A percentile compares a stretch with the other conserved stretches of the same genome.
These are phyloP conservation scores for Acacia melanoxylon DNA, from an alignment of 306 rosid genomes.

Conservation along the genomic window DNA sequence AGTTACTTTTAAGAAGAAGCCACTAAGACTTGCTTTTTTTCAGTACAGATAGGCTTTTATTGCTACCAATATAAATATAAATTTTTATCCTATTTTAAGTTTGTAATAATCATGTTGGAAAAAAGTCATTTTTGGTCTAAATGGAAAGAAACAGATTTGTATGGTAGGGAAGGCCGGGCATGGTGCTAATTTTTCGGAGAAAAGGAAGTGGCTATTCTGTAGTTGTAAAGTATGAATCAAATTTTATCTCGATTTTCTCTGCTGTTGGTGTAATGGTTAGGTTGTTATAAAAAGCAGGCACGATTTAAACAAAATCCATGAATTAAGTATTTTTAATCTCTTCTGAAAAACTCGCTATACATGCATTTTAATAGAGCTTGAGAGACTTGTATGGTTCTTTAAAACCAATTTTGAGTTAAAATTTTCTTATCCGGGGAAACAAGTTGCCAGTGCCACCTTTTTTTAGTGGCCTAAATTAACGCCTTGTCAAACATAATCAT, in stretches of 20 bases:
- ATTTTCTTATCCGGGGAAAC: background rate
- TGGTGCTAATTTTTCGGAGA: background rate
- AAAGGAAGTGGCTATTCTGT: background rate
- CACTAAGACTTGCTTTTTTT: no score
- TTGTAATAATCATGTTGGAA: no score
- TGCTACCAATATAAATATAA: no score
- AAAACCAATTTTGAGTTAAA: background rate
- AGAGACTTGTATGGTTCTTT: no score
- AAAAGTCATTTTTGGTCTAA: no score
- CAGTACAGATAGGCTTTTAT: no score
- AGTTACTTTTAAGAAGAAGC: no score
- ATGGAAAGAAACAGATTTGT: background rate
- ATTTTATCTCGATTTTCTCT: background rate
- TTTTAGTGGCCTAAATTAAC: no score
- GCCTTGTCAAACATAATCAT: background rate
- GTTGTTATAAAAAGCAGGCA: background rate
- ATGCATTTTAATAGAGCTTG: no score
- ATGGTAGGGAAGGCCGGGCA: background rate
- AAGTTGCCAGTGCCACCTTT: background rate
- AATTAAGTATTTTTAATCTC: no score
- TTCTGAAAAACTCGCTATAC: background rate
- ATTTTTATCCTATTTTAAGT: no score
- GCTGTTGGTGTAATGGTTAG: background rate
- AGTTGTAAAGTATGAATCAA: background rate
- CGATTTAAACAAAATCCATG: background rate